Evolutionary conservation across 2,329 filamentous ascomycete genomes (phyloP).

Genomic region (Apiospora hydei): DNA sequence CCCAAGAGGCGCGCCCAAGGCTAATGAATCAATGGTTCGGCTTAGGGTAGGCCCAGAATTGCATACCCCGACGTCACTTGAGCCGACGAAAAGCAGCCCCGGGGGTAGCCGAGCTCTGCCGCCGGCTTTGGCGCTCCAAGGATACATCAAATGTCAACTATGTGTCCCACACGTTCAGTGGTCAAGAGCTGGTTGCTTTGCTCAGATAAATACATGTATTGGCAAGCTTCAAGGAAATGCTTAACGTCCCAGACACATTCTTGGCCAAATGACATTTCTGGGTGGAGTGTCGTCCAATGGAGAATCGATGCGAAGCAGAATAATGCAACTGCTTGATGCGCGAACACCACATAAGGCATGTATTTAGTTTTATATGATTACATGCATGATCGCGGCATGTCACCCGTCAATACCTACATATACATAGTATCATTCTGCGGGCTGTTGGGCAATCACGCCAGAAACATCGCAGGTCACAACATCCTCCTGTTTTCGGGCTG

Average conservation of each 20-base stretch:
- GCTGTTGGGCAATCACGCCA: background rate
- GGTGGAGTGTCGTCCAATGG: background rate
- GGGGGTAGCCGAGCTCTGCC: conserved; percentile 21
- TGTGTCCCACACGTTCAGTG: too few species aligned
- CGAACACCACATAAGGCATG: too few species aligned
- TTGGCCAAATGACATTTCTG: background rate
- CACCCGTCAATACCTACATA: too few species aligned
- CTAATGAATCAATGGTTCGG: background rate
- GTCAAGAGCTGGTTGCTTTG: background rate
- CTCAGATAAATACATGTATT: background rate
- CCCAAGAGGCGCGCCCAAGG: conserved; percentile 1
- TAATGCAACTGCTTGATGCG: background rate
- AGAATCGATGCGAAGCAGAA: background rate
- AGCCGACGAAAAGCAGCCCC: conserved; percentile 25
- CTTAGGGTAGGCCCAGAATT: conserved; percentile 16
- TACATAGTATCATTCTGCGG: too few species aligned
- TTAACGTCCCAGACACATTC: background rate
- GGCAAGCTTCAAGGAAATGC: conserved; percentile 1
- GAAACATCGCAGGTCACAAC: background rate
- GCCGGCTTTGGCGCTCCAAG: background rate
- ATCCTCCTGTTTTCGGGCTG: background rate
- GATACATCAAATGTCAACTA: too few species aligned
- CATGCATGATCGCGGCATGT: background rate
- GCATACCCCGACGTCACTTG: conserved; percentile 21
- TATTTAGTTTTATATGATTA: too few species aligned